phyloP scores from a whole-genome alignment of 257 asterid species.

The Rehmannia glutinosa region DNA sequence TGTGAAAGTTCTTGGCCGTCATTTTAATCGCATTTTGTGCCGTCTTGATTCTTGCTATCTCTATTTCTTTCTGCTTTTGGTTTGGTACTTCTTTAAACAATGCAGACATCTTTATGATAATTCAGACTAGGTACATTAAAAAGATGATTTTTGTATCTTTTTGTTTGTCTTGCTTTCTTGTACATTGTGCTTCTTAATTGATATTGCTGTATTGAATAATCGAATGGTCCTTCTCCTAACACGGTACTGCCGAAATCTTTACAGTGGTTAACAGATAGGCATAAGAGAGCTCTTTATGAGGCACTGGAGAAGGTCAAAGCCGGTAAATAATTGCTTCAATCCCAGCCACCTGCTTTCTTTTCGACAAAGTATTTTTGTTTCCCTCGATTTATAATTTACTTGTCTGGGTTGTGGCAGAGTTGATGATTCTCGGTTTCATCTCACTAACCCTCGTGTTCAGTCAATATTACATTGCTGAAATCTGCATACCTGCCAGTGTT shows the following conservation, averaged over 20 bases:
- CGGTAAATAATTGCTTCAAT: slow-evolving; percentile 33
- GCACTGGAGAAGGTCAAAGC: slow-evolving; percentile 94
- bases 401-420: slow-evolving; percentile 51
- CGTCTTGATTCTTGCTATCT: too few relatives aligned
- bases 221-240: slow-evolving; percentile 1
- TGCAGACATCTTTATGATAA: too few relatives aligned
- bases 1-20: too few relatives aligned
- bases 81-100: too few relatives aligned
- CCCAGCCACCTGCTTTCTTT: not conserved
- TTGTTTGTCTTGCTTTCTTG: too few relatives aligned
- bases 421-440: slow-evolving; percentile 97
- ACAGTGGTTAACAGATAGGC: slow-evolving; percentile 78
- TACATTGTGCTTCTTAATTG: not conserved
- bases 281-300: slow-evolving; percentile 80
- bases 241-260: slow-evolving; percentile 7
- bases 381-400: slow-evolving; percentile 2
- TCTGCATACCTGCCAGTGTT: slow-evolving; percentile 68
- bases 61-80: too few relatives aligned
- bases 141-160: not conserved
- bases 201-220: not conserved
- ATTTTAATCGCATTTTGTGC: too few relatives aligned
- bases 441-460: slow-evolving; percentile 75
- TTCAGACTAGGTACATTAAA: too few relatives aligned
- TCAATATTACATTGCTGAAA: slow-evolving; percentile 80
- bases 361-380: not conserved